Conservation (phyloP, 108 stramenopile genomes). For the Poteriospumella lacustris region DNA sequence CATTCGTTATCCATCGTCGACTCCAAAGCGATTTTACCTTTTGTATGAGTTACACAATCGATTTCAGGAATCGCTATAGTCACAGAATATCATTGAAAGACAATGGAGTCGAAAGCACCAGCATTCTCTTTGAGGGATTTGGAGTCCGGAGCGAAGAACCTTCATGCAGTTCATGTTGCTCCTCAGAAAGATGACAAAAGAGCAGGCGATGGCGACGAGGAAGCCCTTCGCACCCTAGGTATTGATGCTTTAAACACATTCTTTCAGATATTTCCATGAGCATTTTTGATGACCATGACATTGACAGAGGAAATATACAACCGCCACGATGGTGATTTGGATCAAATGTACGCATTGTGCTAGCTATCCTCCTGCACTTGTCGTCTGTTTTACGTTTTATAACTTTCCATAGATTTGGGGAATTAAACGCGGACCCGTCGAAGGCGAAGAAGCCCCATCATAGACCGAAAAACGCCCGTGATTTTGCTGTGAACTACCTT, state of each 20-base stretch:
- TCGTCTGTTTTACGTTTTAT: not conserved
- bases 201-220: not conserved
- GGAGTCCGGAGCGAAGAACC: not conserved
- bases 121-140: slow-evolving; percentile 8
- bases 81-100: no score
- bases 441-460: slow-evolving; percentile 29
- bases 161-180: not conserved
- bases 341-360: slow-evolving; percentile 1
- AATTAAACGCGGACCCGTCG: slow-evolving; percentile 4
- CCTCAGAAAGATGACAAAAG: not conserved
- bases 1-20: no score
- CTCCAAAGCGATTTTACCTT: no score
- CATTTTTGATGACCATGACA: not conserved
- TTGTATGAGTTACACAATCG: no score
- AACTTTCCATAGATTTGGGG: slow-evolving; percentile 14
- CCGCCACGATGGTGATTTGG: slow-evolving; percentile 5
- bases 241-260: not conserved
- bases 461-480: slow-evolving; percentile 20
- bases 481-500: slow-evolving; percentile 10
- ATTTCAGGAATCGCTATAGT: no score
- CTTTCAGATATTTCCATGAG: not conserved
- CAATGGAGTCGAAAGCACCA: not conserved
- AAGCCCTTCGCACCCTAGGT: not conserved
- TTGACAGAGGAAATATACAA: slow-evolving; percentile 11
- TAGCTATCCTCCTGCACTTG: slow-evolving; percentile 14